Evolutionary conservation across 1,284 basidiomycete species (phyloP), one percentile per base, ranked within the genome.

Genomic region (Psilocybe mexicana): DNA sequence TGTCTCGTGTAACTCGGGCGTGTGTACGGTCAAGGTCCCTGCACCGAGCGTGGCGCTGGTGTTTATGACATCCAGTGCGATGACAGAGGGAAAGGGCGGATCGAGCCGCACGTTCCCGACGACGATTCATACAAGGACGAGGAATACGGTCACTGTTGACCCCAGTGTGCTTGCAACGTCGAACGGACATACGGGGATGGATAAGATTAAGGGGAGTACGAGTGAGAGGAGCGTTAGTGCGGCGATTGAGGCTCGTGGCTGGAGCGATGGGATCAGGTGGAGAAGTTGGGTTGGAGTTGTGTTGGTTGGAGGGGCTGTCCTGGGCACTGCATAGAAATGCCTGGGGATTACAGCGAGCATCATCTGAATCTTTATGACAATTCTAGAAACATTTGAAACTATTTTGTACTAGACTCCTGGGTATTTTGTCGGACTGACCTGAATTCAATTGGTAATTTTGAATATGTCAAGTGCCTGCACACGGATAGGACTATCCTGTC

Each of bases 41-140:
- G 89, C 88, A 1, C 90, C 91, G 0, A 81, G 81, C 10, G 82
- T 85, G 55, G 90, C 88, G 3, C 75, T 93, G 52, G 88, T 93
- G 24, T 92, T 88, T 78, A 74, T 75, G 49, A 77, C 73, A n/a
- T 70, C 79, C 38, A 69, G 70, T 6, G 77, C 81, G 1, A 63
- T 80, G 56, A 63, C 67, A 1, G 76, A 78, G 43, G 71, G 68
- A 65, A 30, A 52, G 18, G 53, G 18, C 18, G 18, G 18, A 18
- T 18, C 18, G 18, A 18, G 18, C 18, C 18, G 18, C 18, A 18
- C 18, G 18, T 18, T 18, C 18, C 18, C 18, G 18, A 18, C 18
- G 18, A 18, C 80, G 6, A 72, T 72, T 6, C 43, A 73, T 43
- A 84, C 82, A 26, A 80, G 76, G 68, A 78, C 76, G 24, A 49